These are phyloP conservation scores for Pyrenopolyporus hunteri DNA, from an alignment of 495 filamentous ascomycete species.

Conservation along the genomic window DNA sequence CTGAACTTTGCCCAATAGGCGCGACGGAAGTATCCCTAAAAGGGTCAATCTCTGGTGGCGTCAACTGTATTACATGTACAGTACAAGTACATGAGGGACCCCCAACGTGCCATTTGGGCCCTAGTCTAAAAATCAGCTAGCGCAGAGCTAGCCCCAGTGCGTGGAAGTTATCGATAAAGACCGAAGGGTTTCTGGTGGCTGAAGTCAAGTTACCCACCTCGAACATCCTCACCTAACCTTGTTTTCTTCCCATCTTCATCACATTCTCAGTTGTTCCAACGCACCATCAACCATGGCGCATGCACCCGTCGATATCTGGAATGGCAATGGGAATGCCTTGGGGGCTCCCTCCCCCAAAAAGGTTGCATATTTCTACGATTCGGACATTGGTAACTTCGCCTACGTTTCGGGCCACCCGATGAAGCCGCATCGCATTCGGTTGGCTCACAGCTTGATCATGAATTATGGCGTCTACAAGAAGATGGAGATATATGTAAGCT, in stretches of 20 bases:
- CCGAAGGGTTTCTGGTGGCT: too few species aligned
- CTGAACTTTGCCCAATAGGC: too few species aligned
- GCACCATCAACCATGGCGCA: slow-evolving; percentile 39
- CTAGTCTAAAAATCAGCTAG: too few species aligned
- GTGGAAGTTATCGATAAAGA: too few species aligned
- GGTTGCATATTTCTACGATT: slow-evolving; percentile 97
- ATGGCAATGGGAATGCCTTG: slow-evolving; percentile 53
- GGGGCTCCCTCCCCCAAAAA: slow-evolving; percentile 63
- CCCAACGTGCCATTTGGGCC: too few species aligned
- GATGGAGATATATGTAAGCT: slow-evolving; percentile 95
- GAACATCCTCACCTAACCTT: neutral
- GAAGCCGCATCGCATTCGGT: slow-evolving; percentile 97
- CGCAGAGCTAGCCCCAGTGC: too few species aligned
- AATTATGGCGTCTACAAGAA: slow-evolving; percentile 98
- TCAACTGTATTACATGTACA: too few species aligned
- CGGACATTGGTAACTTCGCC: slow-evolving; percentile 94
- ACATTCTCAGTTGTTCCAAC: slow-evolving; percentile 10
- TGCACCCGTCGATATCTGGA: slow-evolving; percentile 57
- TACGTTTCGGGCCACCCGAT: slow-evolving; percentile 98
- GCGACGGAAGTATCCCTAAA: too few species aligned
- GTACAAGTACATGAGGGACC: too few species aligned
- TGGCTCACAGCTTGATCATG: slow-evolving; percentile 98
- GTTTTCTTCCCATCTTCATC: slow-evolving; percentile 1
- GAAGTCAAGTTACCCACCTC: too few species aligned
- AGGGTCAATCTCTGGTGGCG: too few species aligned